Evolutionary conservation across 2,329 filamentous ascomycete genomes (phyloP), one percentile per base, ranked within the genome.

Genomic region (Paracorniculantispora psalliotae): DNA sequence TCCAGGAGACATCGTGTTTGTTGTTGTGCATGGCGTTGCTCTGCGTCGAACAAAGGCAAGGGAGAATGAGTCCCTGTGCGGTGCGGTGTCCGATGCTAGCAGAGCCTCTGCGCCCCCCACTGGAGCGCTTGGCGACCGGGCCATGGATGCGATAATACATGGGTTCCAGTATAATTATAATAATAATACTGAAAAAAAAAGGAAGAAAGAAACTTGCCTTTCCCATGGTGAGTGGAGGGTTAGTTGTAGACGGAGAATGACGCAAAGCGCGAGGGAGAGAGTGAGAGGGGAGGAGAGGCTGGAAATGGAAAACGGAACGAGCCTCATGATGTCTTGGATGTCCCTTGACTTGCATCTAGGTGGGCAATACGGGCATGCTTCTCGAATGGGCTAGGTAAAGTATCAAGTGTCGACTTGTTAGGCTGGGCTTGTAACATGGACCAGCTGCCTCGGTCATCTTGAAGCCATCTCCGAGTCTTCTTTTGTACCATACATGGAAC

Each of bases 121-220:
- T 21, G 35, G 8, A 33, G 43, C 53, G 43, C 54, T 57, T 57
- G 54, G 54, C 54, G 33, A 21, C n/a, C n/a, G 52, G 52, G 13
- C 51, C 51, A 33, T 39, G 48, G 33, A 15, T 51, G 33, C 30
- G 48, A 51, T 10, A 51, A 37, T 33, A 26, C 46, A 37, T 35
- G 19, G 19, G 19, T 7, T 23, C 41, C 28, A 35, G 9, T 54
- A 53, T 44, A 46, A 44, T 12, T 19, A 19, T 8, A 19, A 30
- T 33, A 33, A 1, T 17, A 23, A 10, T 17, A 15, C 17, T 3
- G 39, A 13, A 33, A 33, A 23, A 35, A 17, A 23, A 2, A 39
- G 21, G n/a, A 41, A 9, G 37, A 48, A 41, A 10, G 41, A 57
- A 57, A 57, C 23, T 57, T 49, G 54, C 54, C 54, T 57, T 57